Evolutionary conservation across 352 stramenopile genomes (phyloP).

Genomic region (Peronospora tabacina): DNA sequence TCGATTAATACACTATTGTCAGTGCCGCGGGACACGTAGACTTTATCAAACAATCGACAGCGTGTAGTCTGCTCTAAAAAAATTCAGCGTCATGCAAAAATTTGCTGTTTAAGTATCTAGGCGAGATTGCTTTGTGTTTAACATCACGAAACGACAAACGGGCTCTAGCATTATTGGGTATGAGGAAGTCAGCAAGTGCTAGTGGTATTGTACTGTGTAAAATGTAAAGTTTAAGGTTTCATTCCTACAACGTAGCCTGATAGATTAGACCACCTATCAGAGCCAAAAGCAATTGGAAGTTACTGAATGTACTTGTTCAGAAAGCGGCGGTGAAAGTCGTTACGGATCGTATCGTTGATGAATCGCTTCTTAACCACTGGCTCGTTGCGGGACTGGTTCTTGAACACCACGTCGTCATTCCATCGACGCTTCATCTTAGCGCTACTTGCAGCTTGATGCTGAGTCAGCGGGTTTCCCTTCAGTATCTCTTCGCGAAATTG

Average conservation of each 20-base stretch:
- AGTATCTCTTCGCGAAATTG: slow-evolving; percentile 89
- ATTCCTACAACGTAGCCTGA: too few relatives aligned
- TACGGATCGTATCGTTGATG: slow-evolving; percentile 99
- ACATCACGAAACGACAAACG: slow-evolving; percentile 7
- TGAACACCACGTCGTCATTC: slow-evolving; percentile 99
- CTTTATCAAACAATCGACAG: slow-evolving; percentile 70
- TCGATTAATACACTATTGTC: slow-evolving; percentile 3
- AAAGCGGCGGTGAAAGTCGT: slow-evolving; percentile 99
- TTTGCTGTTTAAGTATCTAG: slow-evolving; percentile 21
- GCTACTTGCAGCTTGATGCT: slow-evolving; percentile 32
- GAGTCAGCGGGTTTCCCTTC: slow-evolving; percentile 90
- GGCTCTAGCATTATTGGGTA: too few relatives aligned
- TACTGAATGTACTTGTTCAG: slow-evolving; percentile 94
- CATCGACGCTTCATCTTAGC: slow-evolving; percentile 92
- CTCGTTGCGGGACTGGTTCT: slow-evolving; percentile 95
- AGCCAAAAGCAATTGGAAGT: background rate
- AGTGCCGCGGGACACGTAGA: slow-evolving; percentile 45
- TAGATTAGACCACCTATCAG: background rate
- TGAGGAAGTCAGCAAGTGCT: too few relatives aligned
- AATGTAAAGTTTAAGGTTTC: too few relatives aligned
- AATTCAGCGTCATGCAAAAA: too few relatives aligned
- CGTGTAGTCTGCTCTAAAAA: slow-evolving; percentile 68
- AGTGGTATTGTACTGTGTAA: too few relatives aligned
- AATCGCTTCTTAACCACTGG: slow-evolving; percentile 95
- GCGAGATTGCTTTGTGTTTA: slow-evolving; percentile 41